Base-by-base conservation (phyloP, 164 flowering plant genomes). In the Umbellularia californica region DNA sequence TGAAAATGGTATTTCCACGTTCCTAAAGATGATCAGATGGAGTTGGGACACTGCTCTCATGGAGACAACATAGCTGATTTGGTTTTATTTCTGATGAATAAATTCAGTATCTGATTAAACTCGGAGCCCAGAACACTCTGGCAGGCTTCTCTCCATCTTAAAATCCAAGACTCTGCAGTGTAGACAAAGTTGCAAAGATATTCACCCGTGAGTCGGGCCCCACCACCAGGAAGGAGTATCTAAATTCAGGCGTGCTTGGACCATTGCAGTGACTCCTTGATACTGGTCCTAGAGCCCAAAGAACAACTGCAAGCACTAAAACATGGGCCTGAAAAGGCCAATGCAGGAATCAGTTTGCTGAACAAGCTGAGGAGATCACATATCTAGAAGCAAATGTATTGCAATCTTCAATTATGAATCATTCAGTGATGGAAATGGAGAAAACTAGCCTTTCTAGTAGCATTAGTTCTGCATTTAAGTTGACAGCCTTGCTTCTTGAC, bases 281-380 rank as follows among this genome's bases (percentile, higher is more conserved):
- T 64, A 79, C 81, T 2, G 79, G 77, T 3, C 86, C 85, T 41
- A 78, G 22, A 5, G 71, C 75, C 87, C 84, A 84, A 3, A 85
- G 81, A 30, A 80, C 70, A 20, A 79, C 14, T 3, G 84, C 85
- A 17, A 85, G 72, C 62, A 75, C 58, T 41, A 75, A 41, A 35
- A 81, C 83, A 71, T 58, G 74, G 50, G 81, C 69, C 90, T 87
- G 87, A 10, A 35, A 55, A n/a, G 14, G 12, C 17, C 6, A 28
- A 17, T 15, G 5, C 51, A 52, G 41, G 11, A 3, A 12, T 14
- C 6, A 51, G 68, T 62, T 19, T 60, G 27, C 5, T 41, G 65
- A 20, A 7, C 0, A n/a, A 17, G 60, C 60, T 2, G 30, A 64
- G 67, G 28, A 20, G 24, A 64, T 20, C 17, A 63, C 25, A 0